phyloP scores from a whole-genome alignment of 202 grass and related monocot genomes.

The Saccharum hybrid region DNA sequence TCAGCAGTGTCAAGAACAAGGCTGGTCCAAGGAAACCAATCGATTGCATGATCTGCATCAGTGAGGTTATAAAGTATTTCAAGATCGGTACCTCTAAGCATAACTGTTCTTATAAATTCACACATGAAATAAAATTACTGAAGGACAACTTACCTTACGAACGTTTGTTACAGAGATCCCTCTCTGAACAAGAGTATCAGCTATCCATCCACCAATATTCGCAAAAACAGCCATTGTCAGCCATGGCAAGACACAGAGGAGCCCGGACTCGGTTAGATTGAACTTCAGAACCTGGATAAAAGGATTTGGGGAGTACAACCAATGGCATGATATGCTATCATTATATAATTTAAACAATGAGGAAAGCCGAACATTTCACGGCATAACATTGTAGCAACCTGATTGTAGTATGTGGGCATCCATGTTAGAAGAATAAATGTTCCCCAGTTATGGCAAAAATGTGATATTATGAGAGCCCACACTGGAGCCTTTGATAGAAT shows the following conservation, averaged over 20 bases:
- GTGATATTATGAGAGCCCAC: constrained; percentile 96
- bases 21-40: constrained; percentile 98
- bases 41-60: constrained; percentile 91
- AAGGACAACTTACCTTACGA: constrained; percentile 72
- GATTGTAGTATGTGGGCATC: constrained; percentile 99
- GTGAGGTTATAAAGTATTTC: constrained; percentile 18
- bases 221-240: constrained; percentile 94
- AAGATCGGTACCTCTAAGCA: constrained; percentile 25
- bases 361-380: constrained; percentile 27
- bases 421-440: constrained; percentile 98
- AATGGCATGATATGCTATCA: constrained; percentile 22
- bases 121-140: background rate
- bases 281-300: constrained; percentile 89
- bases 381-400: constrained; percentile 56
- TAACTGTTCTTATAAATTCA: constrained; percentile 4
- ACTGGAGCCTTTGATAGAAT: constrained; percentile 96
- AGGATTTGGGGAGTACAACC: constrained; percentile 28
- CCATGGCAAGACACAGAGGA: constrained; percentile 95
- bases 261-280: constrained; percentile 91
- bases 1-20: constrained; percentile 86
- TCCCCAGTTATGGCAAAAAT: constrained; percentile 99
- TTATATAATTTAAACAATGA: constrained; percentile 24
- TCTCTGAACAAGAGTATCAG: constrained; percentile 84
- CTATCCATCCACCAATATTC: constrained; percentile 98
- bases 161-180: constrained; percentile 88